A percentile compares a stretch with the other conserved stretches of the same genome.
These are phyloP conservation scores for Ajuga reptans DNA, from an alignment of 305 asterid genomes.

Conservation along the genomic window DNA sequence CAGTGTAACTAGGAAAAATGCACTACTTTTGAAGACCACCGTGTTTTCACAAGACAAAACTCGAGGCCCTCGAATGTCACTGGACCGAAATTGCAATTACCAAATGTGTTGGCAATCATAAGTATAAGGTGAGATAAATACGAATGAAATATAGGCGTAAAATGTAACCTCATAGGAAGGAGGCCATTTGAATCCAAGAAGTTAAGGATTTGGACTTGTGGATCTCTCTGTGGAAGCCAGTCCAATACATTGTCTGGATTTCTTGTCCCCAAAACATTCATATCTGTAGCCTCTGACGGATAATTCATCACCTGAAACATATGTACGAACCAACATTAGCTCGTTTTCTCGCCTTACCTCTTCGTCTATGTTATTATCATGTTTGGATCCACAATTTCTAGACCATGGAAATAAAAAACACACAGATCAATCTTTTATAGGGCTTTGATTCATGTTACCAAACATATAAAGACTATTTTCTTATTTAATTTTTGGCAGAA, in stretches of 20 bases:
- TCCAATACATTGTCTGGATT: constrained; percentile 39
- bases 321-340: background rate
- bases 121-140: too few relatives aligned
- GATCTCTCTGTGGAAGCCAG: constrained; percentile 68
- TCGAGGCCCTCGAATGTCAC: too few relatives aligned
- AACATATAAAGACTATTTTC: too few relatives aligned
- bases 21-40: too few relatives aligned
- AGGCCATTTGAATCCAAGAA: constrained; percentile 62
- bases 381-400: background rate
- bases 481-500: too few relatives aligned
- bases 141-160: background rate
- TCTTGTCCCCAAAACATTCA: constrained; percentile 34
- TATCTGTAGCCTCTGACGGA: constrained; percentile 26
- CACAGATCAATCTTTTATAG: background rate
- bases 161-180: constrained; percentile 49
- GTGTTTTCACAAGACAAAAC: too few relatives aligned
- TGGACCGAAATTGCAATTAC: too few relatives aligned
- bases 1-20: too few relatives aligned
- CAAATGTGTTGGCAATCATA: too few relatives aligned
- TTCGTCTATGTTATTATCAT: too few relatives aligned
- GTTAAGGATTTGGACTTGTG: constrained; percentile 57
- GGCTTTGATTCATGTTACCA: too few relatives aligned
- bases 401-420: background rate
- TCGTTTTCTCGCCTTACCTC: too few relatives aligned
- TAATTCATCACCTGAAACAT: constrained; percentile 44